These are phyloP conservation scores for Xerophyta viscosa DNA, from an alignment of 106 monocot genomes.

Conservation along the genomic window DNA sequence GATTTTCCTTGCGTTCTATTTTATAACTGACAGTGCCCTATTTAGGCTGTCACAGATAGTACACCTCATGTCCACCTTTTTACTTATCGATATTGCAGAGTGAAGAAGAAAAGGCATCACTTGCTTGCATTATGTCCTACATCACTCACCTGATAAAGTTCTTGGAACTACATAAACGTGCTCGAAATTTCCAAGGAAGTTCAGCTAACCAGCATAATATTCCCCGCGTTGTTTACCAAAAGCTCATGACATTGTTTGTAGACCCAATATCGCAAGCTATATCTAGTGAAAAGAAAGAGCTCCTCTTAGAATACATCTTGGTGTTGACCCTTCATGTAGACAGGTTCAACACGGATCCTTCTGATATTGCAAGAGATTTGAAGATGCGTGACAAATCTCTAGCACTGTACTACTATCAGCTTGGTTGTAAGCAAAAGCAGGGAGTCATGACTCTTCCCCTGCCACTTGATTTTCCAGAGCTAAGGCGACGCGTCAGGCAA, in stretches of 20 bases:
- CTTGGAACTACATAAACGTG: constrained; percentile 10
- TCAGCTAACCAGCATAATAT: constrained; percentile 19
- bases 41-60: too few species aligned
- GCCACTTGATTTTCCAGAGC: constrained; percentile 43
- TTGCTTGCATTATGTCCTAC: constrained; percentile 62
- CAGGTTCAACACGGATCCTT: constrained; percentile 35
- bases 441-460: constrained; percentile 38
- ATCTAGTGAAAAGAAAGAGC: constrained; percentile 50
- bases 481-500: constrained; percentile 4
- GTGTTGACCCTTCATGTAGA: constrained; percentile 78
- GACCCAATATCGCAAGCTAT: constrained; percentile 34
- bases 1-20: too few species aligned
- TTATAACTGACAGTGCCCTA: too few species aligned
- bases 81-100: constrained; percentile 21
- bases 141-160: constrained; percentile 71
- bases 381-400: constrained; percentile 28
- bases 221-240: constrained; percentile 38
- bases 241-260: constrained; percentile 37
- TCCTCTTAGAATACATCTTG: constrained; percentile 73
- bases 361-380: constrained; percentile 69
- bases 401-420: constrained; percentile 39
- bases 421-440: constrained; percentile 34
- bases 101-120: constrained; percentile 36
- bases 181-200: constrained; percentile 2
- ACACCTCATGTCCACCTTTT: too few species aligned